phyloP scores from a whole-genome alignment of 192 early-diverging fungal species.

The Glomus cerebriforme region DNA sequence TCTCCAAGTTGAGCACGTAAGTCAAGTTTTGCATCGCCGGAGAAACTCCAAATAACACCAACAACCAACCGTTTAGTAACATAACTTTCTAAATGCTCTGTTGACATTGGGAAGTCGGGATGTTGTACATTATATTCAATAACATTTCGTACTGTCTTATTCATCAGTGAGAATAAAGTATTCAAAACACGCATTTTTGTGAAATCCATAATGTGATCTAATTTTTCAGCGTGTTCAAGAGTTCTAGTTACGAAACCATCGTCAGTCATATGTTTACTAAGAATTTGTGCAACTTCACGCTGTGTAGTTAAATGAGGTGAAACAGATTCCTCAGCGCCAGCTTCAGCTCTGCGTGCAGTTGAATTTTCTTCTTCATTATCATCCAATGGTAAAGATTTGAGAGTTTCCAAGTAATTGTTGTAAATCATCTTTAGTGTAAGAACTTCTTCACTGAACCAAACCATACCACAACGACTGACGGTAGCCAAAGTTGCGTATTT shows the following conservation, averaged over 20 bases:
- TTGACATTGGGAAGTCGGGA: constrained; percentile 89
- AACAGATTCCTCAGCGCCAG: constrained; percentile 46
- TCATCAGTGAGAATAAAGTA: constrained; percentile 90
- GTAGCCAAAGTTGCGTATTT: constrained; percentile 98
- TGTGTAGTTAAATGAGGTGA: constrained; percentile 75
- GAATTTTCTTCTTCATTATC: constrained; percentile 74
- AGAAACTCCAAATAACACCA: constrained; percentile 92
- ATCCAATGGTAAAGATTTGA: constrained; percentile 74
- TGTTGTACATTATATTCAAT: constrained; percentile 92
- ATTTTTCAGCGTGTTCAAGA: constrained; percentile 63
- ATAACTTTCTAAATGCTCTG: constrained; percentile 76
- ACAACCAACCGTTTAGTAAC: constrained; percentile 81
- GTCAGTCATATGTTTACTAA: constrained; percentile 69
- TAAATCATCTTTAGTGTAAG: constrained; percentile 79
- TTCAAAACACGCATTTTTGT: constrained; percentile 79
- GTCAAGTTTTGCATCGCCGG: constrained; percentile 83
- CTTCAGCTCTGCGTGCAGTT: constrained; percentile 42
- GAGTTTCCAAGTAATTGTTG: constrained; percentile 79
- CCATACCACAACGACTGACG: constrained; percentile 99
- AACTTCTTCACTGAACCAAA: constrained; percentile 97
- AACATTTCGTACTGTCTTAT: constrained; percentile 80
- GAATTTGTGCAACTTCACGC: constrained; percentile 69
- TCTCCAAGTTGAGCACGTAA: constrained; percentile 75
- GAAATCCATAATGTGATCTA: constrained; percentile 99
- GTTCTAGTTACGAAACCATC: constrained; percentile 78